Percentiles rank a stretch among this genome's conserved stretches.
These are phyloP conservation scores for Cryptococcus sp. DNA, from an alignment of 1,284 basidiomycete genomes.

Conservation along the genomic window DNA sequence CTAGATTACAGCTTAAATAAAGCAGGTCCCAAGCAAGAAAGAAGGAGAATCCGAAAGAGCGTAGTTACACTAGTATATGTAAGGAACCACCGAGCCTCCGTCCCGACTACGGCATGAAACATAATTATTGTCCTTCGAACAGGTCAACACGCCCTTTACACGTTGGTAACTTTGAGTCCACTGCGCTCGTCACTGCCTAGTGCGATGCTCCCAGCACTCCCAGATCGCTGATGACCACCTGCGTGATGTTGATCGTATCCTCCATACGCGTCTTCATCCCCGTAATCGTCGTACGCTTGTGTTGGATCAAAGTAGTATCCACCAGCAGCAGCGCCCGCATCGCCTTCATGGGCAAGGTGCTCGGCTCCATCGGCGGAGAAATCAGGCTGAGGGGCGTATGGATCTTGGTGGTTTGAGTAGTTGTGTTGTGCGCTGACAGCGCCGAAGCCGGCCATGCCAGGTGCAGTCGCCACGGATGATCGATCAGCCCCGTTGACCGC, in stretches of 20 bases:
- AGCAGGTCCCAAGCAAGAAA: too few species aligned
- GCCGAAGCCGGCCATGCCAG: slow-evolving; percentile 42
- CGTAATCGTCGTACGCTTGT: slow-evolving; percentile 36
- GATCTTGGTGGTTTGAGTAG: slow-evolving; percentile 13
- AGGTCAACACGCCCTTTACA: slow-evolving; percentile 4
- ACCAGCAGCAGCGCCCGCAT: slow-evolving; percentile 9
- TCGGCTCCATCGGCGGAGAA: slow-evolving; percentile 4
- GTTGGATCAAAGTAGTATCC: slow-evolving; percentile 50
- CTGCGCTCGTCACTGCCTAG: slow-evolving; percentile 11
- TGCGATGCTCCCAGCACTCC: slow-evolving; percentile 27
- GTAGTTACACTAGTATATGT: too few species aligned
- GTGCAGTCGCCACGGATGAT: slow-evolving; percentile 35
- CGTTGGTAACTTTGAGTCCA: slow-evolving; percentile 27
- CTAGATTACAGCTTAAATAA: too few species aligned
- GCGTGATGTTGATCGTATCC: slow-evolving; percentile 23
- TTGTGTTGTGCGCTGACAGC: slow-evolving; percentile 26
- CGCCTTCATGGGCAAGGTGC: slow-evolving; percentile 2
- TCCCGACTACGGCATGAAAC: too few species aligned
- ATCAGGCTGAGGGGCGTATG: slow-evolving; percentile 17
- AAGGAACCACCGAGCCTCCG: too few species aligned
- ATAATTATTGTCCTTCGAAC: too few species aligned
- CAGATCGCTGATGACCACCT: slow-evolving; percentile 18
- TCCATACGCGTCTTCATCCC: slow-evolving; percentile 28
- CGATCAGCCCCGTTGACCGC: slow-evolving; percentile 22
- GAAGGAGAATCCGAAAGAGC: too few species aligned